phyloP scores from a whole-genome alignment of 1,284 basidiomycete genomes.

The Microbotryum intermedium region DNA sequence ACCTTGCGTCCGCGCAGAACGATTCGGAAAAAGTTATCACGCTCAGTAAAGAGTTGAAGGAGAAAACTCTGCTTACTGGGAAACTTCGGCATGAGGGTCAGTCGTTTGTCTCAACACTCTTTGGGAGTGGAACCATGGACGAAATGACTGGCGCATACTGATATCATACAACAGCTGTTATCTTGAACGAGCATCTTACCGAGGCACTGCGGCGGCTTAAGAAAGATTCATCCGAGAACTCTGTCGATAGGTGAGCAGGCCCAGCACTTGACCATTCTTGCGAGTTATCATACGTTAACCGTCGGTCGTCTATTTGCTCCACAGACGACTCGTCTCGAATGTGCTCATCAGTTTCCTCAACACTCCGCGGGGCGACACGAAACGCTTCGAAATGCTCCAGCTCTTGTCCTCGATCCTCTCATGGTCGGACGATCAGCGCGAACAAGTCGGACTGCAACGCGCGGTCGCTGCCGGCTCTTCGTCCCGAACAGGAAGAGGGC shows the following conservation, averaged over 20 bases:
- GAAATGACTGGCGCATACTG: too few species aligned
- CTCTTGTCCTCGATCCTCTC: constrained; percentile 78
- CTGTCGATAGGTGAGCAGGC: constrained; percentile 59
- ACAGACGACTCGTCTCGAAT: constrained; percentile 81
- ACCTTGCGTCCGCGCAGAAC: constrained; percentile 63
- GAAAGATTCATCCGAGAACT: constrained; percentile 72
- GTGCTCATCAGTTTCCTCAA: constrained; percentile 84
- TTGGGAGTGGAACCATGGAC: too few species aligned
- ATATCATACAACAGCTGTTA: constrained; percentile 56
- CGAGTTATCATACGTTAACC: neutral
- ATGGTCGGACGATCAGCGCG: constrained; percentile 83
- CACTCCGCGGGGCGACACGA: constrained; percentile 81
- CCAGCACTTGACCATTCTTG: neutral
- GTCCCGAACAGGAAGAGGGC: constrained; percentile 7
- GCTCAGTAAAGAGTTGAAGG: constrained; percentile 82
- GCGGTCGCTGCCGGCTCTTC: constrained; percentile 30
- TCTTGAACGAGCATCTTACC: constrained; percentile 94
- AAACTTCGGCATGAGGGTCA: constrained; percentile 89
- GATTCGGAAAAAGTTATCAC: constrained; percentile 58
- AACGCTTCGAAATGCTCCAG: constrained; percentile 92
- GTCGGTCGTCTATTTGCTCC: neutral
- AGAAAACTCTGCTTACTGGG: constrained; percentile 82
- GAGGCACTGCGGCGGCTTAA: constrained; percentile 90
- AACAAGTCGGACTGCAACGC: constrained; percentile 78
- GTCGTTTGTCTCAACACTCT: constrained; percentile 23